These are phyloP conservation scores for Chytriomyces sp. DNA, from an alignment of 192 early-diverging fungal species.

Conservation along the genomic window DNA sequence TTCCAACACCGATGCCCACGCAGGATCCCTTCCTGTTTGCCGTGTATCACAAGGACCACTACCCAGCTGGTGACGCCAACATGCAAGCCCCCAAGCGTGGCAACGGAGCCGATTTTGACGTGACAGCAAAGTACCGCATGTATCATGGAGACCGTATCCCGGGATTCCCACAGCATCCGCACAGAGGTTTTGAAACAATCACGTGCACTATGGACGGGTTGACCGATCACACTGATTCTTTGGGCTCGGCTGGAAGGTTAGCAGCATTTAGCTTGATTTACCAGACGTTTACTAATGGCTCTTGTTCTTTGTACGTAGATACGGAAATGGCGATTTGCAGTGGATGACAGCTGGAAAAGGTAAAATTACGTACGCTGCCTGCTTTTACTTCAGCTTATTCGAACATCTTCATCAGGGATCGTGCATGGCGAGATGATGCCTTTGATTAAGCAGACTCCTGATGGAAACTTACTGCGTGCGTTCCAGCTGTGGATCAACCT, in stretches of 20 bases:
- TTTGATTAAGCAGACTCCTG: conserved; percentile 39
- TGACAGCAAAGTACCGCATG: conserved; percentile 7
- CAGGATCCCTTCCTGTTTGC: conserved; percentile 45
- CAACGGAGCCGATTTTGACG: conserved; percentile 39
- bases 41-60: conserved; percentile 46
- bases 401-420: conserved; percentile 45
- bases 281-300: too few species aligned
- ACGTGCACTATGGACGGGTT: conserved; percentile 66
- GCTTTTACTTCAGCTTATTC: too few species aligned
- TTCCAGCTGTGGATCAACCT: conserved; percentile 70
- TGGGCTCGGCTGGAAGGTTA: conserved; percentile 58
- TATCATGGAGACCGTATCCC: conserved; percentile 27
- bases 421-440: conserved; percentile 48
- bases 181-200: conserved; percentile 69
- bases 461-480: conserved; percentile 36
- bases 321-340: conserved; percentile 58
- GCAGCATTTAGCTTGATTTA: conserved; percentile 14
- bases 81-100: conserved; percentile 36
- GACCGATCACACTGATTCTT: conserved; percentile 65
- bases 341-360: conserved; percentile 74
- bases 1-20: neutral
- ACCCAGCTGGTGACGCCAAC: conserved; percentile 38
- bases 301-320: conserved; percentile 23
- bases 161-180: conserved; percentile 38
- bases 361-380: too few species aligned